Percentiles rank a stretch among this genome's conserved stretches.
phyloP scores from a whole-genome alignment of 768 basidiomycete species.

The Rhodotorula graminis region DNA sequence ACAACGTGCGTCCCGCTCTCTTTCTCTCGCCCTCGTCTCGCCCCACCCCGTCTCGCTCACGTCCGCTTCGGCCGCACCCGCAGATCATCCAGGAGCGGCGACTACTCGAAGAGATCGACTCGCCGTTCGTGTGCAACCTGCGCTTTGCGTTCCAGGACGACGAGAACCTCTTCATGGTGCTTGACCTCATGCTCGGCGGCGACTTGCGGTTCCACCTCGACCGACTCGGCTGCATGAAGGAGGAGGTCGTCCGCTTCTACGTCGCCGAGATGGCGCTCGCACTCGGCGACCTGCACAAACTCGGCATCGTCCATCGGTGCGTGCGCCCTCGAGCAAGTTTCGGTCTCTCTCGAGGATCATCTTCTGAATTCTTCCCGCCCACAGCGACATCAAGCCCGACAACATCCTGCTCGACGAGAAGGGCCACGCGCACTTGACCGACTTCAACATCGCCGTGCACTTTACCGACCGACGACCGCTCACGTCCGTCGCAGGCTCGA shows the following conservation, averaged over 20 bases:
- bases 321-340: constrained; percentile 39
- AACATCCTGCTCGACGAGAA: constrained; percentile 89
- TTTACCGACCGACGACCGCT: constrained; percentile 83
- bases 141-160: constrained; percentile 93
- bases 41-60: neutral
- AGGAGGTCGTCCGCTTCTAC: constrained; percentile 55
- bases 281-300: constrained; percentile 82
- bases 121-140: constrained; percentile 44
- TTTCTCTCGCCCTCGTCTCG: neutral
- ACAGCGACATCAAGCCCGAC: constrained; percentile 91
- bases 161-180: constrained; percentile 90
- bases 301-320: constrained; percentile 91
- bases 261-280: constrained; percentile 84
- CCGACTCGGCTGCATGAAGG: constrained; percentile 41
- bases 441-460: constrained; percentile 98
- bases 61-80: constrained; percentile 39
- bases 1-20: constrained; percentile 25
- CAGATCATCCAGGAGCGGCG: constrained; percentile 92
- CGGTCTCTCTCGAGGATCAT: too few species aligned
- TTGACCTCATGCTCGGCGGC: constrained; percentile 65
- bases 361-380: too few species aligned
- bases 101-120: constrained; percentile 76
- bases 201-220: constrained; percentile 59
- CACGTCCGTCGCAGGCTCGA: constrained; percentile 91
- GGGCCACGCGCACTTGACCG: constrained; percentile 94